These are phyloP conservation scores for Pichia kluyveri DNA, from an alignment of 805 yeast genomes.

Conservation along the genomic window DNA sequence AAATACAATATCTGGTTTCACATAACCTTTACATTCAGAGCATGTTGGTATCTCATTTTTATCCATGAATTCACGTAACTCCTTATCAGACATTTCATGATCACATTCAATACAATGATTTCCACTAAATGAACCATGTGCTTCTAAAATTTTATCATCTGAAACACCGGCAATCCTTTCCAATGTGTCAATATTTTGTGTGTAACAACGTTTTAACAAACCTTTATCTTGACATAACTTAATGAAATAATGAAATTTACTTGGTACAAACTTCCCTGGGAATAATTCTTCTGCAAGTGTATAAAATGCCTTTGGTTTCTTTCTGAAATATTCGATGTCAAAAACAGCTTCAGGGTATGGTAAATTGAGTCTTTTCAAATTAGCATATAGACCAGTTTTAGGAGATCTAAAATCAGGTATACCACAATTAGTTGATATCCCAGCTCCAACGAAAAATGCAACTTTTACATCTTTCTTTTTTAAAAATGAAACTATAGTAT, in stretches of 20 bases:
- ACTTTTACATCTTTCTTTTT: conserved; percentile 29
- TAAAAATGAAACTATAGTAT: conserved; percentile 16
- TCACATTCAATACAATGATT: conserved; percentile 79
- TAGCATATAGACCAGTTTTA: conserved; percentile 78
- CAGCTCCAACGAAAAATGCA: conserved; percentile 82
- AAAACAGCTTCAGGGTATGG: conserved; percentile 96
- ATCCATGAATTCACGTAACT: conserved; percentile 30
- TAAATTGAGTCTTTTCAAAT: conserved; percentile 58
- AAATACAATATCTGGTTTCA: conserved; percentile 91
- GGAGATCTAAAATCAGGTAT: conserved; percentile 95
- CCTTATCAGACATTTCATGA: conserved; percentile 39
- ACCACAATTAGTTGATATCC: conserved; percentile 87
- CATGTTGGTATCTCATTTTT: conserved; percentile 44
- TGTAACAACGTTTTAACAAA: conserved; percentile 60
- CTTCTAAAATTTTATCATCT: conserved; percentile 64
- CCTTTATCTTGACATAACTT: conserved; percentile 57
- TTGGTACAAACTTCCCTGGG: conserved; percentile 83
- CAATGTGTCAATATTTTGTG: conserved; percentile 89
- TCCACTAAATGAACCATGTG: conserved; percentile 88
- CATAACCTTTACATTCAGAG: conserved; percentile 56
- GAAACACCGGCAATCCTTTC: conserved; percentile 78
- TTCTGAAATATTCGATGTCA: conserved; percentile 71
- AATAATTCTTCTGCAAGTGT: conserved; percentile 75
- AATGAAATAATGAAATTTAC: conserved; percentile 71
- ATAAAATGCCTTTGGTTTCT: conserved; percentile 78